phyloP scores from a whole-genome alignment of 805 yeast species.

The Saturnispora galanensis region DNA sequence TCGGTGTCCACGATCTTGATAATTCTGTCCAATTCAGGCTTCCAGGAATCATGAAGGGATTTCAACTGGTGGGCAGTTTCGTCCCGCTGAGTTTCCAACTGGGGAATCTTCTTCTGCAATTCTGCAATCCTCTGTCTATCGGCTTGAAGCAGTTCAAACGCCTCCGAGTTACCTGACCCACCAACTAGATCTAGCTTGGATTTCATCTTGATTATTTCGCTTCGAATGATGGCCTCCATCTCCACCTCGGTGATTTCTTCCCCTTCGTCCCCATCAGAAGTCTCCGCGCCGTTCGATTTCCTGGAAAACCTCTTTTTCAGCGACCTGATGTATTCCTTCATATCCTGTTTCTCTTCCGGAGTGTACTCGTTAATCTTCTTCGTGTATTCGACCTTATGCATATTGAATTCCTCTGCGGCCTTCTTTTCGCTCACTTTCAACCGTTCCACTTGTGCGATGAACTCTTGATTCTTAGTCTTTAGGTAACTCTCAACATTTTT shows the following conservation, averaged over 20 bases:
- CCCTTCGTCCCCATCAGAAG: conserved; percentile 19
- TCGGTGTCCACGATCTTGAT: conserved; percentile 48
- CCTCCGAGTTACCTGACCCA: conserved; percentile 21
- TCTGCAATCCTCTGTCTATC: conserved; percentile 31
- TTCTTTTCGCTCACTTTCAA: background rate
- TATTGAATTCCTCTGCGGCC: conserved; percentile 1
- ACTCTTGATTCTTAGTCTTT: background rate
- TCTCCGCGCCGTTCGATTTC: background rate
- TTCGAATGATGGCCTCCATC: conserved; percentile 20
- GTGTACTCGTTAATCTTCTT: conserved; percentile 27
- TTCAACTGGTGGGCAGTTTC: conserved; percentile 31
- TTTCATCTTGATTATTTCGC: conserved; percentile 32
- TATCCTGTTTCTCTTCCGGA: conserved; percentile 32
- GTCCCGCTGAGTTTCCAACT: conserved; percentile 24
- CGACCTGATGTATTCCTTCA: conserved; percentile 26
- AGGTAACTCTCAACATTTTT: background rate
- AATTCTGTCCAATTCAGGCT: conserved; percentile 44
- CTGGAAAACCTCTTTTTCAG: conserved; percentile 23
- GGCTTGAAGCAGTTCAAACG: conserved; percentile 25
- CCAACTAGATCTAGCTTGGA: conserved; percentile 29
- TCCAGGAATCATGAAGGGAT: conserved; percentile 37
- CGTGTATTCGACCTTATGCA: conserved; percentile 17
- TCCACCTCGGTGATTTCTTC: conserved; percentile 17
- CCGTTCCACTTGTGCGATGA: background rate
- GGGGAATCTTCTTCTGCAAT: conserved; percentile 32